A percentile compares a stretch with the other conserved stretches of the same genome.
phyloP scores from a whole-genome alignment of 2,329 filamentous ascomycete genomes.

The Monilinia fructigena region DNA sequence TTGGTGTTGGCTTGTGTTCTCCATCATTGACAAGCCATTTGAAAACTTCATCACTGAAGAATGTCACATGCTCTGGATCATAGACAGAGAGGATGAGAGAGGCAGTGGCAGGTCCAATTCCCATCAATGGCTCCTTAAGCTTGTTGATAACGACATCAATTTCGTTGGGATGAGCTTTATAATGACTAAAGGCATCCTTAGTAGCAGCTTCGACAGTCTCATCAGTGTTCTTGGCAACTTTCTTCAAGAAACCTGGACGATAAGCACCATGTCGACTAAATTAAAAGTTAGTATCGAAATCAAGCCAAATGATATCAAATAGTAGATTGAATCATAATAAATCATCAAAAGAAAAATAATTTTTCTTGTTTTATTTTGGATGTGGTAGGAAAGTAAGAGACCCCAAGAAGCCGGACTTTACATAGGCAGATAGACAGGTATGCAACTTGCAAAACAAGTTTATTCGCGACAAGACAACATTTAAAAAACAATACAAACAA shows the following conservation, averaged over 20 bases:
- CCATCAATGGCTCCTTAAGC: constrained; percentile 59
- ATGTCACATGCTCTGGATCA: constrained; percentile 58
- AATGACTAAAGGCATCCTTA: constrained; percentile 50
- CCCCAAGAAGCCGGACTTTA: constrained; percentile 3
- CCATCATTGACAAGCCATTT: constrained; percentile 65
- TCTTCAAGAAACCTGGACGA: constrained; percentile 59
- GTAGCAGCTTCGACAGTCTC: constrained; percentile 50
- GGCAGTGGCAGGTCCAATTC: constrained; percentile 77
- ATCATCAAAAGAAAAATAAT: constrained; percentile 7
- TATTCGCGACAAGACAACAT: constrained; percentile 7
- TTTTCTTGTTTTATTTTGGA: constrained; percentile 15
- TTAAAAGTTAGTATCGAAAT: constrained; percentile 8
- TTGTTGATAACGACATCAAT: constrained; percentile 49
- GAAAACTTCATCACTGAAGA: constrained; percentile 80
- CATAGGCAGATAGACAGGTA: background rate
- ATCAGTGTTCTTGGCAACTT: constrained; percentile 55
- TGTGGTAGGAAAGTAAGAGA: background rate
- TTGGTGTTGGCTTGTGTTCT: constrained; percentile 51
- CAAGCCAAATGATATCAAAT: background rate
- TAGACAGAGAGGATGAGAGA: constrained; percentile 69
- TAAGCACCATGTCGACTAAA: constrained; percentile 56
- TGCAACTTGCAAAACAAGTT: constrained; percentile 21
- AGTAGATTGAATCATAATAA: background rate
- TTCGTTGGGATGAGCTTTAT: constrained; percentile 43
- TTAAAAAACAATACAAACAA: constrained; percentile 13